These are phyloP conservation scores for Aspergillus neotritici DNA, from an alignment of 2,329 filamentous ascomycete genomes.

Conservation along the genomic window DNA sequence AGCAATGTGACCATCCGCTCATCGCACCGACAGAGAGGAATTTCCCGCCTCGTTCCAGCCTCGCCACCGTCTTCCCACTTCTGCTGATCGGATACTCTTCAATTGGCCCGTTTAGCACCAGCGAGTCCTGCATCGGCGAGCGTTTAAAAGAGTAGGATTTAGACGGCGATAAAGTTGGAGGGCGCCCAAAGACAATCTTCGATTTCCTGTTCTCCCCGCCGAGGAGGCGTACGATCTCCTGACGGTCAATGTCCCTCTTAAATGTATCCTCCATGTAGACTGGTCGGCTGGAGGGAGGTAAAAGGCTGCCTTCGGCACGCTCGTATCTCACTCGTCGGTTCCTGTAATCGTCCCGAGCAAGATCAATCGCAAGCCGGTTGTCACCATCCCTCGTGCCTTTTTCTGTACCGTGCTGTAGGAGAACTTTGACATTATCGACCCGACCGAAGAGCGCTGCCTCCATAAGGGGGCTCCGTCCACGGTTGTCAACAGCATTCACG, in stretches of 20 bases:
- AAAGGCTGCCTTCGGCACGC: too few relatives aligned
- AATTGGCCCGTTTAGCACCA: conserved; percentile 4
- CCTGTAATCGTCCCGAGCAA: conserved; percentile 1
- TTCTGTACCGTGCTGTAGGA: conserved; percentile 5
- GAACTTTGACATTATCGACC: conserved; percentile 8
- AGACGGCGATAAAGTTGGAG: conserved; percentile 3
- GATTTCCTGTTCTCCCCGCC: conserved; percentile 2
- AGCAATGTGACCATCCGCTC: conserved; percentile 5
- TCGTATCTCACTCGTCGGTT: too few relatives aligned
- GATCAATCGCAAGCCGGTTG: conserved; percentile 4
- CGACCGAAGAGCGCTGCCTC: conserved; percentile 7
- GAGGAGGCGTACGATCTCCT: conserved; percentile 7
- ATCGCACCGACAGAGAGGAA: conserved; percentile 4
- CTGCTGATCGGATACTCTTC: conserved; percentile 5
- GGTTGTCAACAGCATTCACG: conserved; percentile 3
- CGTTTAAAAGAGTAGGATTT: conserved; percentile 1
- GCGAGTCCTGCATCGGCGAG: too few relatives aligned
- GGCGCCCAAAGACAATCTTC: conserved; percentile 5
- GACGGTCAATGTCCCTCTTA: conserved; percentile 5
- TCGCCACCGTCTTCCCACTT: conserved; percentile 3
- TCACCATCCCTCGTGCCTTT: conserved; percentile 3
- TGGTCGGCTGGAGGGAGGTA: too few relatives aligned
- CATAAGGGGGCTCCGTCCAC: conserved; percentile 8
- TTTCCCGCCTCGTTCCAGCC: conserved; percentile 2
- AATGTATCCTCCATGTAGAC: conserved; percentile 7